Conservation (phyloP, 768 basidiomycete species). For the Antrodiella citrinella region DNA sequence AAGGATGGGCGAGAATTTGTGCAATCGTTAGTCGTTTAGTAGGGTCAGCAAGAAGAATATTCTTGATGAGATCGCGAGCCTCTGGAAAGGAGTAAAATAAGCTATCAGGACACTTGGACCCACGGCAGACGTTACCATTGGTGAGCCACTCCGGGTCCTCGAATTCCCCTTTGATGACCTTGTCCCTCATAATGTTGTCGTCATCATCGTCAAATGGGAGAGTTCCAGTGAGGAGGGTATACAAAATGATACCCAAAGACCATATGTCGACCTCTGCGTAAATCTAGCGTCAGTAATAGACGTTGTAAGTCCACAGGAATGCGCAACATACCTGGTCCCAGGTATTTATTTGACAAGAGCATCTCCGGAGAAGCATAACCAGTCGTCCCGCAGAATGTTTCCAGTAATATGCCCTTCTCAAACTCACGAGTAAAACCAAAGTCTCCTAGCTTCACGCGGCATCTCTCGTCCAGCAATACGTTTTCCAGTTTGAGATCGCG, state of each 20-base stretch:
- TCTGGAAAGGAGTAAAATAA: constrained; percentile 36
- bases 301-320: not conserved
- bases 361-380: constrained; percentile 93
- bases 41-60: constrained; percentile 72
- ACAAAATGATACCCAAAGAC: constrained; percentile 91
- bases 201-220: constrained; percentile 90
- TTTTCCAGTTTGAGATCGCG: constrained; percentile 97
- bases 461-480: constrained; percentile 82
- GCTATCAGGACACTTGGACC: not conserved
- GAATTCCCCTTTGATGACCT: constrained; percentile 80
- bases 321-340: constrained; percentile 68
- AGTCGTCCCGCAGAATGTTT: constrained; percentile 93
- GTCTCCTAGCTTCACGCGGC: constrained; percentile 89
- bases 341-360: constrained; percentile 79
- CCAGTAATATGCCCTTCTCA: constrained; percentile 68
- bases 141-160: constrained; percentile 93
- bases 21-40: constrained; percentile 70
- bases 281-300: constrained; percentile 11
- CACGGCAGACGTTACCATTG: constrained; percentile 43
- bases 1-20: constrained; percentile 77
- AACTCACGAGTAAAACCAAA: constrained; percentile 94
- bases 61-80: constrained; percentile 74
- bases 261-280: constrained; percentile 84
- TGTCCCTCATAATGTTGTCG: constrained; percentile 71
- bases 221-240: constrained; percentile 83